A percentile compares a stretch with the other conserved stretches of the same genome.
These are phyloP conservation scores for Ogataea pignaliae DNA, from an alignment of 805 yeast genomes.

Conservation along the genomic window DNA sequence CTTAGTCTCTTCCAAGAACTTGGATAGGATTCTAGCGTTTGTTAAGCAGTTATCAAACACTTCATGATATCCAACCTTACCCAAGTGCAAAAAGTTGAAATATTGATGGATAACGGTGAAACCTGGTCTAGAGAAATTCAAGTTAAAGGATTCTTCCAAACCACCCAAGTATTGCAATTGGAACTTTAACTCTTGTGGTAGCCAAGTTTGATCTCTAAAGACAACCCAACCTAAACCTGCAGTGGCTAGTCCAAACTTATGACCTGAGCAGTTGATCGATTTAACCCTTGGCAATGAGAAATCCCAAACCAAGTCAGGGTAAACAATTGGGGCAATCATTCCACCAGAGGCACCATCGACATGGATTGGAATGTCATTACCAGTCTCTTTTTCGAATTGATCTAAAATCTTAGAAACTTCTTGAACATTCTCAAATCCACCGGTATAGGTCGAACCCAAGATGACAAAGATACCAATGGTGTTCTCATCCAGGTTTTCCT, in stretches of 20 bases:
- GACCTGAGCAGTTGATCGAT: conserved; percentile 88
- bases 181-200: conserved; percentile 72
- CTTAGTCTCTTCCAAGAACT: conserved; percentile 58
- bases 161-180: conserved; percentile 84
- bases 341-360: conserved; percentile 95
- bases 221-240: conserved; percentile 93
- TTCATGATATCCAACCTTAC: conserved; percentile 64
- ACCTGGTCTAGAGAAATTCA: conserved; percentile 91
- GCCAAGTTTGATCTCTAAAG: conserved; percentile 61
- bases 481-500: conserved; percentile 75
- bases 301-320: conserved; percentile 80
- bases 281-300: conserved; percentile 72
- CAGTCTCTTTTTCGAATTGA: conserved; percentile 61
- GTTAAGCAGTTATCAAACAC: conserved; percentile 58
- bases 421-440: conserved; percentile 79
- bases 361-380: conserved; percentile 72
- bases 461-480: conserved; percentile 89
- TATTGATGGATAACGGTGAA: conserved; percentile 88
- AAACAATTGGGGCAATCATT: conserved; percentile 78
- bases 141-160: conserved; percentile 76
- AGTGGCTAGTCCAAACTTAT: conserved; percentile 85
- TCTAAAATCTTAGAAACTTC: conserved; percentile 61
- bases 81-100: conserved; percentile 69
- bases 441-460: conserved; percentile 89
- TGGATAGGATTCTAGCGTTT: conserved; percentile 67